phyloP scores from a whole-genome alignment of 2,329 filamentous ascomycete species.

The Claviceps sp. region DNA sequence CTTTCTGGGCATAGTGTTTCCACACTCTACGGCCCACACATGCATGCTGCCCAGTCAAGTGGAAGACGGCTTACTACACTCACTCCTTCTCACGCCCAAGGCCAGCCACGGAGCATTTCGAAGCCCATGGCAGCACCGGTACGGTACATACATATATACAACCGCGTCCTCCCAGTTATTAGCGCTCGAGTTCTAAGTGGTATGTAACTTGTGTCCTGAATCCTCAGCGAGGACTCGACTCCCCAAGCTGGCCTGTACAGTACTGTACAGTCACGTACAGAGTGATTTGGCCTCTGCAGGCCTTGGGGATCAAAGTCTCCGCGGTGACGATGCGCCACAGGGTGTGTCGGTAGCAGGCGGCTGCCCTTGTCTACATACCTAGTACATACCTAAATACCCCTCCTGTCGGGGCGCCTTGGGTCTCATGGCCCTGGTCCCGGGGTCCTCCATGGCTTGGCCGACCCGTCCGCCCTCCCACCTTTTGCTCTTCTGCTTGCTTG shows the following conservation, averaged over 20 bases:
- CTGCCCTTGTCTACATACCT: background rate
- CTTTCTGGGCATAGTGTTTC: background rate
- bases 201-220: no score
- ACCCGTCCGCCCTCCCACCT: constrained; percentile 1
- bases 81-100: background rate
- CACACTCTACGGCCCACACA: background rate
- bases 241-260: no score
- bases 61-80: background rate
- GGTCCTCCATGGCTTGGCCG: constrained; percentile 4
- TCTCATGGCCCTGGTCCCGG: constrained; percentile 4
- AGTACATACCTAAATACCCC: background rate
- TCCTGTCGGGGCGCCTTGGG: constrained; percentile 3
- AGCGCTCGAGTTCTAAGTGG: no score
- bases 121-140: background rate
- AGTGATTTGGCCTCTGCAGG: no score
- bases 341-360: background rate
- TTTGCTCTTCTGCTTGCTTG: background rate
- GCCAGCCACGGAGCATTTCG: background rate
- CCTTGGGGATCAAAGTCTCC: no score
- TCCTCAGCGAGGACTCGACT: no score
- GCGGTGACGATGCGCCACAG: background rate
- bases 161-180: no score
- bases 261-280: no score
- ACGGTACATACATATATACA: no score
- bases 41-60: background rate